These are phyloP conservation scores for Globisporangium perplexum DNA, from an alignment of 352 stramenopile genomes.

Conservation along the genomic window DNA sequence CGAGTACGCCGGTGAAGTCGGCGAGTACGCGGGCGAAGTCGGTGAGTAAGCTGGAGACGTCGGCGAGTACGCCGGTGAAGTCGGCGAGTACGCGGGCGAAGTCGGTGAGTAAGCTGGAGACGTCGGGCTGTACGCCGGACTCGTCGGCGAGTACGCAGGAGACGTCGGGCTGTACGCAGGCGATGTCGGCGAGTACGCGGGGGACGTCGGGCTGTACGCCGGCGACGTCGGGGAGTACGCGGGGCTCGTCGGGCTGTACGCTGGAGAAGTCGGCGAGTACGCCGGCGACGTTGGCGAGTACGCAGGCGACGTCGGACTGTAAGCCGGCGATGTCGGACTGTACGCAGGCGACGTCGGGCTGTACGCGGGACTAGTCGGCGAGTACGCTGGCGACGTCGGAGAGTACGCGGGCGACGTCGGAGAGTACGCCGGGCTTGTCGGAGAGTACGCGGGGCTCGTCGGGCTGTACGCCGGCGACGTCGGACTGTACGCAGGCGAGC, in stretches of 20 bases:
- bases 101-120: conserved; percentile 51
- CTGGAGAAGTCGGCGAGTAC: conserved; percentile 70
- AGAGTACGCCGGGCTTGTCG: conserved; percentile 74
- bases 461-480: conserved; percentile 81
- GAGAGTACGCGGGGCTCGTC: conserved; percentile 58
- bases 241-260: conserved; percentile 62
- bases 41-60: conserved; percentile 55
- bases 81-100: conserved; percentile 52
- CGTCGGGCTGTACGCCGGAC: conserved; percentile 28
- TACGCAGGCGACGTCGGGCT: conserved; percentile 48
- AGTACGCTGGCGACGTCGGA: conserved; percentile 56
- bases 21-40: conserved; percentile 29
- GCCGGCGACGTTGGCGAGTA: conserved; percentile 68
- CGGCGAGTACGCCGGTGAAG: conserved; percentile 37
- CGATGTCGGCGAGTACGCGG: conserved; percentile 65
- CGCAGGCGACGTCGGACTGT: conserved; percentile 53
- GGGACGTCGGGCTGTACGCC: conserved; percentile 69
- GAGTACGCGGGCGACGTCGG: conserved; percentile 73
- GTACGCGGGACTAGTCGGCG: conserved; percentile 58
- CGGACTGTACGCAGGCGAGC: conserved; percentile 57
- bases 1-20: too few relatives aligned
- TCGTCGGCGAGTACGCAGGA: conserved; percentile 65
- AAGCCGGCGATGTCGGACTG: conserved; percentile 40
- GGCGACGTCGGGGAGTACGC: conserved; percentile 85
- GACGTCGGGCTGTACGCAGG: conserved; percentile 71